Percentiles rank a stretch among this genome's conserved stretches.
These are phyloP conservation scores for Zygoascus hellenicus DNA, from an alignment of 1,139 yeast species.

Conservation along the genomic window DNA sequence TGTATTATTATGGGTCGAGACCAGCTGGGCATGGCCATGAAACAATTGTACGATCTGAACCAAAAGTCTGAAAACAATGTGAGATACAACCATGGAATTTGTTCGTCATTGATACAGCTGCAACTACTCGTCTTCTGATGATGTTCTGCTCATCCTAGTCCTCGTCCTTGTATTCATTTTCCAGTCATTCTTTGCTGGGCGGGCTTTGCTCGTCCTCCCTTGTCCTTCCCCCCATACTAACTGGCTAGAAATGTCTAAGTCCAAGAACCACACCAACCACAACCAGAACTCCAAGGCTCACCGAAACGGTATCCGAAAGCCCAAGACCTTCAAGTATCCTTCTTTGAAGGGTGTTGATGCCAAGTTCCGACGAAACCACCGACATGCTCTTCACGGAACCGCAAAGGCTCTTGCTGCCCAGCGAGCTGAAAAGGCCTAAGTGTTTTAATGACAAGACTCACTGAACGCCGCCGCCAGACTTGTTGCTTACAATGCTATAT, in stretches of 20 bases:
- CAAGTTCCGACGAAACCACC: constrained; percentile 99
- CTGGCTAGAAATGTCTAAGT: constrained; percentile 69
- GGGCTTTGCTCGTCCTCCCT: too few relatives aligned
- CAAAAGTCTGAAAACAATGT: too few relatives aligned
- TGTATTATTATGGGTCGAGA: too few relatives aligned
- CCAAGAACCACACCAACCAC: constrained; percentile 99
- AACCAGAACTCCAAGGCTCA: constrained; percentile 99
- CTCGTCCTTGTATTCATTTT: too few relatives aligned
- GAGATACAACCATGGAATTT: too few relatives aligned
- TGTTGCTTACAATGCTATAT: constrained; percentile 5
- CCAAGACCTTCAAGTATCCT: constrained; percentile 95
- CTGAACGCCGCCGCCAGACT: too few relatives aligned
- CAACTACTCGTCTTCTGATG: too few relatives aligned
- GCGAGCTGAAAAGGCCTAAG: constrained; percentile 13
- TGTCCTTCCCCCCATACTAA: neutral
- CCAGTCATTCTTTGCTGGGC: too few relatives aligned
- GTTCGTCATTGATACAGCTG: too few relatives aligned
- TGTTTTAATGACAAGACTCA: neutral
- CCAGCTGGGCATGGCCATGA: too few relatives aligned
- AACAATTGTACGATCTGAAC: too few relatives aligned
- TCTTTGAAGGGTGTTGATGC: constrained; percentile 98
- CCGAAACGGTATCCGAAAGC: constrained; percentile 99
- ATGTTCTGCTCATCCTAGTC: too few relatives aligned
- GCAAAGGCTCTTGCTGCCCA: constrained; percentile 73
- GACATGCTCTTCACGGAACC: constrained; percentile 97